A percentile compares a stretch with the other conserved stretches of the same genome.
Evolutionary conservation across 306 rosid species (phyloP).

Genomic region (Medicago ruthenica): DNA sequence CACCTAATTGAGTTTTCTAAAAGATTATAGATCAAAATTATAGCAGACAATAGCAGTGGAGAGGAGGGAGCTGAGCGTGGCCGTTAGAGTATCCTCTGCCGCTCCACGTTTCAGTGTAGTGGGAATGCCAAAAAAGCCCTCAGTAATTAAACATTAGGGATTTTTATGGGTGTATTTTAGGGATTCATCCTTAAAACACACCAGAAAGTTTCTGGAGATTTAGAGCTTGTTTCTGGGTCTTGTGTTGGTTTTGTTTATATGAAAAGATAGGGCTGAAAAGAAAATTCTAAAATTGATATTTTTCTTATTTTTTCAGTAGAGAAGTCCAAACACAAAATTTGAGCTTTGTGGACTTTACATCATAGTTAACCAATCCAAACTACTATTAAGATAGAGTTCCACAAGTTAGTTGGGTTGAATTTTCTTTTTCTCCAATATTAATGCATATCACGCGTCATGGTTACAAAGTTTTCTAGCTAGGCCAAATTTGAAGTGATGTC

Average conservation of each 20-base stretch:
- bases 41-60: no score
- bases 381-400: no score
- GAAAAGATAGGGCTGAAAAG: constrained; percentile 20
- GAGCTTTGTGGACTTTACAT: constrained; percentile 27
- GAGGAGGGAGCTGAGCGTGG: background rate
- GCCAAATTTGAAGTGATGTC: background rate
- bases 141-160: background rate
- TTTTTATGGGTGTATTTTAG: background rate
- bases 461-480: no score
- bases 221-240: background rate
- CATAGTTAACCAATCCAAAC: background rate
- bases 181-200: background rate
- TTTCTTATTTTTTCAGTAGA: background rate
- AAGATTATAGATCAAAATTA: no score
- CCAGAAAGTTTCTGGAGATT: background rate
- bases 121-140: background rate
- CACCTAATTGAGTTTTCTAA: no score
- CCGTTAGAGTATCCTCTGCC: background rate
- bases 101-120: background rate
- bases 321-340: constrained; percentile 16
- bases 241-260: background rate
- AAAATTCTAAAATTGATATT: constrained; percentile 35
- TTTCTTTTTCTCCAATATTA: no score
- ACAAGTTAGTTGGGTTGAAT: no score
- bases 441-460: no score